Evolutionary conservation across 257 asterid species (phyloP), one percentile per base, ranked within the genome.

Genomic region (Solanum sparsipilum): DNA sequence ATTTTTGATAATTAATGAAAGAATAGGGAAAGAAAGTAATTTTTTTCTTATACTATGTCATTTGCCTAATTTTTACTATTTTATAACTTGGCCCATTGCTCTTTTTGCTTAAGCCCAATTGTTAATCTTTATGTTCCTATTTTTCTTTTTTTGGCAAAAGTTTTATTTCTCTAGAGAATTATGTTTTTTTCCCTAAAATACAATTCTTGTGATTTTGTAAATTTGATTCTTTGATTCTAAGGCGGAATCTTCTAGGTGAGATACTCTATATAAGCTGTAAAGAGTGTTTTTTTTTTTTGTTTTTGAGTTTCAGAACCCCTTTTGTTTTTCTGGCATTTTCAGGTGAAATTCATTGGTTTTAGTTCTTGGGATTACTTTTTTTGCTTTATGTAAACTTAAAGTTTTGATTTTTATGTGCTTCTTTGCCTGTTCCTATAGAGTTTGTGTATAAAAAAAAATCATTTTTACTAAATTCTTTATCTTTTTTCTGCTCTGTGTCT

Each of bases 221-320:
- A 39, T 9, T 67, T 25, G 41, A 85, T 85, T 73, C 78, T 27
- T 38, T 13, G 87, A 85, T 85, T 85, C 83, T 6, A 29, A 27
- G 88, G 83, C 83, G 88, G 83, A 86, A 86, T 86, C 48, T 86
- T 67, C 83, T 70, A 86, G 81, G 83, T 86, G 68, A 11, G 88
- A 74, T 86, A 39, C 83, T 39, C 83, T 81, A 27, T 18, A 78
- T 78, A 78, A 78, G n/a, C n/a, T 78, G 35, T 78, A 20, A 29
- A 81, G 25, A 81, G 38, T 81, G 65, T 32, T 32, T 27, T 25
- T 6, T n/a, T 21, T 3, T 39, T 25, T 76, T 27, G 11, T 39
- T 44, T 79, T 27, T 5, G 36, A 79, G 36, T 79, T 79, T 79
- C 68, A 81, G 5, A 9, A 15, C 23, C 39, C 68, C 65, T 7